Evolutionary conservation across 345 rosid species (phyloP), one percentile per base, ranked within the genome.

Genomic region (Jatropha curcas): DNA sequence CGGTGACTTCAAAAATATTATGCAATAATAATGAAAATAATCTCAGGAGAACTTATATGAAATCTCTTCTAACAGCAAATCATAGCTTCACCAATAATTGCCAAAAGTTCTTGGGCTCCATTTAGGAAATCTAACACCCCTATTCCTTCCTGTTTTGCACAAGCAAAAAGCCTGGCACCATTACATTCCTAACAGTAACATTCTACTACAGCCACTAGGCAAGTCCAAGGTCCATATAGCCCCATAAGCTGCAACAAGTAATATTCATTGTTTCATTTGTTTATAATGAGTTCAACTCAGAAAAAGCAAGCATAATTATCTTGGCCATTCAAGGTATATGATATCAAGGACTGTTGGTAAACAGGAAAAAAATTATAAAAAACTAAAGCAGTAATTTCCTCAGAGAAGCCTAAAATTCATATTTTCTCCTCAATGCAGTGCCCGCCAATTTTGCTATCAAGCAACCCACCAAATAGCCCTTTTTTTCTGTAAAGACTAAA

Each of bases 321-420:
- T 48, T 2, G 0, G 53, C 53, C 60, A 34, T 50, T 53, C 20
- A 19, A 34, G 20, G 28, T 16, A 11, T 27, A 27, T 39, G 43
- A 37, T 9, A 43, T 19, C 41, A 28, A 52, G 37, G 17, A 16
- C 17, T 53, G 31, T 55, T 27, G 9, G 33, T 48, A 4, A 2
- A 48, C 4, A 16, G n/a, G 53, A 48, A 17, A 48, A 17, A 0
- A 16, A 17, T 14, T 7, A 17, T 4, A 16, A 16, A 31, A 31
- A 53, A 72, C 5, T 39, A 67, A 39, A 9, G 30, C 25, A 62
- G 67, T 28, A 67, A 72, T 53, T 56, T 55, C 52, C 12, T 57
- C 3, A 14, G 46, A 72, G 60, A 61, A 16, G 41, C 67, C 34
- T 27, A 60, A 12, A 56, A 50, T 5, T 28, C 33, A 62, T 61